Evolutionary conservation across 768 basidiomycete species (phyloP).

Genomic region (Trametes villosa): DNA sequence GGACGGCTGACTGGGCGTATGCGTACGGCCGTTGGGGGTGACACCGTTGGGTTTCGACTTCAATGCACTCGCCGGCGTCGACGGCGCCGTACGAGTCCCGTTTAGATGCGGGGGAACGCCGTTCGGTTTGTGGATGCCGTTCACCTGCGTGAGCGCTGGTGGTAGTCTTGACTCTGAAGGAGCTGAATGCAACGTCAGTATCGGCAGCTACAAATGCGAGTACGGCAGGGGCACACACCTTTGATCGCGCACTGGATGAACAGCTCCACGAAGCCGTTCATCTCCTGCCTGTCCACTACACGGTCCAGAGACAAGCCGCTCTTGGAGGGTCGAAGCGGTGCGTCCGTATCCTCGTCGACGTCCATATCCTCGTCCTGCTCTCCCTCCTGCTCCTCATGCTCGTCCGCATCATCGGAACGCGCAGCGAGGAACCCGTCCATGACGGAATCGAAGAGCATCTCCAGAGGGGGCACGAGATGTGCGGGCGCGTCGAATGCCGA

Average conservation of each 20-base stretch:
- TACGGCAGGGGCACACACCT: conserved; percentile 34
- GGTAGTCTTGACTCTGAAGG: conserved; percentile 3
- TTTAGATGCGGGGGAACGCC: conserved; percentile 19
- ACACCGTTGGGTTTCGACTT: conserved; percentile 19
- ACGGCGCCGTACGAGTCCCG: conserved; percentile 11
- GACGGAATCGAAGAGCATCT: conserved; percentile 69
- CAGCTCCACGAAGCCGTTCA: conserved; percentile 60
- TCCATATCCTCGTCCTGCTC: conserved; percentile 31
- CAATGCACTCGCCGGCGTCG: conserved; percentile 9
- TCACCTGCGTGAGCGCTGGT: conserved; percentile 5
- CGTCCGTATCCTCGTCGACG: conserved; percentile 32
- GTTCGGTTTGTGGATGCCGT: conserved; percentile 25
- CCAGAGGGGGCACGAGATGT: conserved; percentile 77
- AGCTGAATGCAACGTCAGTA: conserved; percentile 4
- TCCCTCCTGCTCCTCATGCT: conserved; percentile 20
- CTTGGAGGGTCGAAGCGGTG: conserved; percentile 16
- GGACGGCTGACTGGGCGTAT: conserved; percentile 10
- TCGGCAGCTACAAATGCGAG: background rate
- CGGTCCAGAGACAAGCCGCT: conserved; percentile 36
- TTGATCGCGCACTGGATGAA: conserved; percentile 58
- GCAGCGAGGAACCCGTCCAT: conserved; percentile 51
- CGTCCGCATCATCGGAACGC: conserved; percentile 27
- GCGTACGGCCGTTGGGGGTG: conserved; percentile 6
- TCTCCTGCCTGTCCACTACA: conserved; percentile 56
- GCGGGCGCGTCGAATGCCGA: conserved; percentile 69